phyloP scores from a whole-genome alignment of 1,284 basidiomycete genomes.

The Ceratobasidium sp. region DNA sequence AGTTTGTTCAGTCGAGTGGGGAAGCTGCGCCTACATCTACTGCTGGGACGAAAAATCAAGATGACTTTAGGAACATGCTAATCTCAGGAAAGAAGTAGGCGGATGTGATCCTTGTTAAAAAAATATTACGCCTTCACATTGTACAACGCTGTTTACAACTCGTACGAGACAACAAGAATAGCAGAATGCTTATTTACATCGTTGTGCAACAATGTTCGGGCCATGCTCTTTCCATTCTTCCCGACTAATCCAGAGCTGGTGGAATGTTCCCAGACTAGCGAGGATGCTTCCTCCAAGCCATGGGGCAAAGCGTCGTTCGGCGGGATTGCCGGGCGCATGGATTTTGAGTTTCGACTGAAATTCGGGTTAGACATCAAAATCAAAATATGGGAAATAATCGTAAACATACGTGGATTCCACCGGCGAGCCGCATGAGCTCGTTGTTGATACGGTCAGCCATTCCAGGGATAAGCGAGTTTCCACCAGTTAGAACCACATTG shows the following conservation, averaged over 20 bases:
- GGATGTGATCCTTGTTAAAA: too few species aligned
- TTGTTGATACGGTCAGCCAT: conserved; percentile 83
- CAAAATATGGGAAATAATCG: conserved; percentile 39
- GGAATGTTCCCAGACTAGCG: conserved; percentile 92
- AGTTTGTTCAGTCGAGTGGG: not conserved
- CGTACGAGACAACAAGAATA: conserved; percentile 14
- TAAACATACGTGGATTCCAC: conserved; percentile 64
- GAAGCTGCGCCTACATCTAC: not conserved
- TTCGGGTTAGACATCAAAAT: conserved; percentile 51
- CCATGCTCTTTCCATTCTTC: conserved; percentile 92
- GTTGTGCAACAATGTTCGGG: conserved; percentile 73
- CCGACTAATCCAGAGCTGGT: conserved; percentile 91
- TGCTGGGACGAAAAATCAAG: conserved; percentile 16
- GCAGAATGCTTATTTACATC: conserved; percentile 67
- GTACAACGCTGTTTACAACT: too few species aligned
- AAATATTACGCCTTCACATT: too few species aligned
- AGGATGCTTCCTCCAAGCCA: conserved; percentile 96
- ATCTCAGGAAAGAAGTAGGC: conserved; percentile 27
- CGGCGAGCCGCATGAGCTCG: conserved; percentile 79
- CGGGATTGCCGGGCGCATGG: conserved; percentile 85
- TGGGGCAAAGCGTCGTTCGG: conserved; percentile 85
- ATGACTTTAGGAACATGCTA: conserved; percentile 37
- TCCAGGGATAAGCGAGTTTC: conserved; percentile 85
- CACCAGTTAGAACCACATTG: conserved; percentile 95
- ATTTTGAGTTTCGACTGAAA: conserved; percentile 68